Evolutionary conservation across 192 early-diverging fungal species (phyloP).

Genomic region (Gonapodya sp.): DNA sequence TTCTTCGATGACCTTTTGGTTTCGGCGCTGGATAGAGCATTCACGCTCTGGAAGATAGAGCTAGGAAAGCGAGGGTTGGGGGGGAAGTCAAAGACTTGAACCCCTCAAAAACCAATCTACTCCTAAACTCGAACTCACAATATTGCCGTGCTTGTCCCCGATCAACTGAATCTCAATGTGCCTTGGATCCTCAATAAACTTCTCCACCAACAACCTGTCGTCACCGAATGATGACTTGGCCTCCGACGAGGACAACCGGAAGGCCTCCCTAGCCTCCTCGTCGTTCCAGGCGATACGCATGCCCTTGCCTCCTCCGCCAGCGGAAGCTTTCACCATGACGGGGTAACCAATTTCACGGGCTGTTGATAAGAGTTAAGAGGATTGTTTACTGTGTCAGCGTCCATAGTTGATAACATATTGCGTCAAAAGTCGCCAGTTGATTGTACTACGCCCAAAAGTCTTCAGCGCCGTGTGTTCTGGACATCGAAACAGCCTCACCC

Average conservation of each 20-base stretch:
- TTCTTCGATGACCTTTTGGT: slow-evolving; percentile 76
- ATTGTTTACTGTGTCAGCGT: too few relatives aligned
- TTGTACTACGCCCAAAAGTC: too few relatives aligned
- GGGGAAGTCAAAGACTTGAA: too few relatives aligned
- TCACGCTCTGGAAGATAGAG: slow-evolving; percentile 85
- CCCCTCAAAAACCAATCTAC: neutral
- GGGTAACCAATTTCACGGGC: slow-evolving; percentile 62
- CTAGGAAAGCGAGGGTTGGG: neutral
- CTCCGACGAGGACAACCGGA: slow-evolving; percentile 69
- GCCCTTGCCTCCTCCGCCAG: slow-evolving; percentile 76
- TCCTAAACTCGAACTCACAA: slow-evolving; percentile 9
- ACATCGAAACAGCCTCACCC: too few relatives aligned
- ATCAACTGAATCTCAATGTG: slow-evolving; percentile 71
- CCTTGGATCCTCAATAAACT: slow-evolving; percentile 76
- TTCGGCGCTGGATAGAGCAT: slow-evolving; percentile 73
- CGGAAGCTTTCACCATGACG: slow-evolving; percentile 77
- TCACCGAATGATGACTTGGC: slow-evolving; percentile 80
- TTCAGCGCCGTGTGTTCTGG: too few relatives aligned
- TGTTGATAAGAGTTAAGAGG: slow-evolving; percentile 9
- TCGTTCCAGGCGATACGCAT: slow-evolving; percentile 67
- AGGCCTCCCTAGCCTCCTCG: slow-evolving; percentile 59
- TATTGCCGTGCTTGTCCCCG: slow-evolving; percentile 59
- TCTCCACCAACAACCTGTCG: slow-evolving; percentile 79
- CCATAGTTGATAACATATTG: too few relatives aligned
- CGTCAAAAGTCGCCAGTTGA: too few relatives aligned